Evolutionary conservation across 1,284 basidiomycete genomes (phyloP).

Genomic region (Sanguinoderma infundibulare): DNA sequence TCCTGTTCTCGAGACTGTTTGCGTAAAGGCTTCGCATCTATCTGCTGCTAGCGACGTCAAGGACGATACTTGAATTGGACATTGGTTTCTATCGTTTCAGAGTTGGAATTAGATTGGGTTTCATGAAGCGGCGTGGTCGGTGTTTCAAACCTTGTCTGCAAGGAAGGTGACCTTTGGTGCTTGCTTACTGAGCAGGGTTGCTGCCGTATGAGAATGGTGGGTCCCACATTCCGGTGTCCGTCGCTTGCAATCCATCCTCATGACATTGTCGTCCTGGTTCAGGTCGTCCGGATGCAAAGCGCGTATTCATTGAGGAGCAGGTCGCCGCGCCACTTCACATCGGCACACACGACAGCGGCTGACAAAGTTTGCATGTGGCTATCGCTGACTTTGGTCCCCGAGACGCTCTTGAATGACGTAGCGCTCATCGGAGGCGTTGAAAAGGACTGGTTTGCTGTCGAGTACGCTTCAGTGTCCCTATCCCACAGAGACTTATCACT

Average conservation of each 20-base stretch:
- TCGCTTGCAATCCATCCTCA: background rate
- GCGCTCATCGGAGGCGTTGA: background rate
- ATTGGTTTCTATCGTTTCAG: no score
- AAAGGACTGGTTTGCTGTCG: background rate
- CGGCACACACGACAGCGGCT: background rate
- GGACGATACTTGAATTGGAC: no score
- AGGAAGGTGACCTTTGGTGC: background rate
- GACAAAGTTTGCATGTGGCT: background rate
- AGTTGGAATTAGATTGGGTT: background rate
- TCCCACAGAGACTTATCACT: background rate
- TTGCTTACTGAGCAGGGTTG: background rate
- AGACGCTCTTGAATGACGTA: background rate
- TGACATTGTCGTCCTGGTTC: background rate
- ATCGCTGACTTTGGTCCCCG: background rate
- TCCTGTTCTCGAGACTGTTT: constrained; percentile 4
- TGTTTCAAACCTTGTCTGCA: background rate
- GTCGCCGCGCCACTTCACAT: background rate
- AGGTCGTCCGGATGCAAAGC: background rate
- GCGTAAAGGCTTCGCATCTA: background rate
- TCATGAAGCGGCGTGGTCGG: no score
- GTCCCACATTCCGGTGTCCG: background rate
- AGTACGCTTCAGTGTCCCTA: background rate
- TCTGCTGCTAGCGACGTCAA: background rate
- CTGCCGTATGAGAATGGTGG: background rate
- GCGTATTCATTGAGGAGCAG: background rate